Evolutionary conservation across 176 grass and related monocot genomes (phyloP), one percentile per base, ranked within the genome.

Genomic region (Ensete glaucum): DNA sequence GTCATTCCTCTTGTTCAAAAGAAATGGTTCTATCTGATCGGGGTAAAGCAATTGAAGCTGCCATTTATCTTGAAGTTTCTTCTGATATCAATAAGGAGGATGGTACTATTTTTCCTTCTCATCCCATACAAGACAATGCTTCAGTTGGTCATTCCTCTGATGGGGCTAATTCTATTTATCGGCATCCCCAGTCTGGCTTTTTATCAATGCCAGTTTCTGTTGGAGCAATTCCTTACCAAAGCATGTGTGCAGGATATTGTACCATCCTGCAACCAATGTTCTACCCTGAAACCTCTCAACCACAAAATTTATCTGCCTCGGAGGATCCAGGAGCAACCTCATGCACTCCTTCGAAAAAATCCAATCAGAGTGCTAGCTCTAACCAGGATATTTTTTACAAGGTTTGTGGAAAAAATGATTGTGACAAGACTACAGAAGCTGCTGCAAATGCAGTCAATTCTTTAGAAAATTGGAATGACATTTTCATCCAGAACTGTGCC

Each of bases 391-490:
- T 94, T 64, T 50, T 94, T 64, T 50, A 77, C 8, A 93, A 77
- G 90, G 85, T 75, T 64, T 79, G 77, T 66, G 88, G 88, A 76
- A 81, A 77, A 71, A 78, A 64, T 8, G 57, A 81, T 79, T 87
- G 86, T 9, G 78, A 80, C 77, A 91, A 94, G 94, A 91, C 81
- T 60, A 72, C 50, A 65, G 85, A 87, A 50, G 67, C 82, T 72
- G 64, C 82, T 80, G 27, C 78, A 62, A 82, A 85, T 71, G 66
- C n/a, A 26, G 43, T 69, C 29, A 79, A 72, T 78, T 76, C 79
- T 29, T 34, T 87, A 76, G 91, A 91, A 81, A 88, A 86, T 72
- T 86, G 88, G 74, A 86, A 89, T 8, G 95, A 94, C 78, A 99
- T 84, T 8, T 82, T 76, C 1, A 57, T 82, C 52, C 88, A 94